Evolutionary conservation across 768 basidiomycete genomes (phyloP).

Genomic region (Suillus clintonianus): DNA sequence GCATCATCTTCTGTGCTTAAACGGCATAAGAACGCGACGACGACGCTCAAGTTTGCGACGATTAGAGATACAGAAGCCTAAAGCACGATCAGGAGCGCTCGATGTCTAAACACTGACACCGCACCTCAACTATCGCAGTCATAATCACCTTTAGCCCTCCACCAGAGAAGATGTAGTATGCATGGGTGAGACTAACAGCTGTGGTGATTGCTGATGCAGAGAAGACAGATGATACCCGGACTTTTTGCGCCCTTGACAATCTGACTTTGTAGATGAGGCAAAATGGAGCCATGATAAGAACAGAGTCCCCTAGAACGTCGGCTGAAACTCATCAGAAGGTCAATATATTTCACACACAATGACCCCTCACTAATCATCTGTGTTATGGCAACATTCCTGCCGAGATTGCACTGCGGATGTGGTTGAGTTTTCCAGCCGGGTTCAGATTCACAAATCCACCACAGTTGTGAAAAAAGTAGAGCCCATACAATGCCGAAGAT

Average conservation of each 20-base stretch:
- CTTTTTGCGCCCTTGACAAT: constrained; percentile 39
- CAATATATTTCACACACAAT: neutral
- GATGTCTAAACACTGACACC: neutral
- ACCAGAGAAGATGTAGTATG: constrained; percentile 26
- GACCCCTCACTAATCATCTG: neutral
- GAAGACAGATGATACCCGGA: constrained; percentile 47
- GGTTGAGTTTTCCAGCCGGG: neutral
- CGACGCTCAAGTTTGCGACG: neutral
- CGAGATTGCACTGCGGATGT: neutral
- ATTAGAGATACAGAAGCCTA: neutral
- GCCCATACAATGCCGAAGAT: neutral
- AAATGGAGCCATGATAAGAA: constrained; percentile 48
- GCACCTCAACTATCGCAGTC: neutral
- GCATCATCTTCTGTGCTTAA: neutral
- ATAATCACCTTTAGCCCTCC: neutral
- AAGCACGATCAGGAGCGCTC: neutral
- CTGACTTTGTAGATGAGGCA: constrained; percentile 44
- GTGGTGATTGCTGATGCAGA: constrained; percentile 56
- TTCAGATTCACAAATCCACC: neutral
- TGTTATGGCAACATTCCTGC: neutral
- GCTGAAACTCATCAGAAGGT: constrained; percentile 31
- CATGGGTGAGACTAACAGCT: constrained; percentile 45
- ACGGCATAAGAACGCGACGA: neutral
- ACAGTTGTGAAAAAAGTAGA: neutral
- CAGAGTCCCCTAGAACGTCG: constrained; percentile 48